Evolutionary conservation across 2,329 filamentous ascomycete species (phyloP).

Genomic region (Cladorrhinum sp.): DNA sequence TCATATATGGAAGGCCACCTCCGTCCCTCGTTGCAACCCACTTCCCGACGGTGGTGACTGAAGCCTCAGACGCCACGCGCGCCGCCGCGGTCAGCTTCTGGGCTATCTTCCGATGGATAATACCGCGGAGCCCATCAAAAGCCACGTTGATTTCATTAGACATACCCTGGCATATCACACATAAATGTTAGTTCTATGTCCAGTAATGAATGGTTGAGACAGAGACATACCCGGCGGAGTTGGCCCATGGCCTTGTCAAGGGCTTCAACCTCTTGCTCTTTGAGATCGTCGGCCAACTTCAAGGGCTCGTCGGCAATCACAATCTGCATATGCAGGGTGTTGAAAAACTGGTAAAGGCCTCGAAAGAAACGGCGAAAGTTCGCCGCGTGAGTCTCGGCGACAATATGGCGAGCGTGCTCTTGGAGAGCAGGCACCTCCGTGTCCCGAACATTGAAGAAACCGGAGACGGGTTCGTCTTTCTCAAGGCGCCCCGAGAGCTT

Average conservation of each 20-base stretch:
- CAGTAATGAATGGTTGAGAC: not conserved
- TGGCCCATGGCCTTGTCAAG: not conserved
- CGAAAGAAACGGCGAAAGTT: constrained; percentile 49
- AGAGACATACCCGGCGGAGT: constrained; percentile 12
- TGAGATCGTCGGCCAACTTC: constrained; percentile 12
- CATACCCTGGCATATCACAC: too few relatives aligned
- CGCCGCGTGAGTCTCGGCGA: constrained; percentile 34
- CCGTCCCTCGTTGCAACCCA: constrained; percentile 10
- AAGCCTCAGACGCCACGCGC: not conserved
- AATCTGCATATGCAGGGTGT: constrained; percentile 40
- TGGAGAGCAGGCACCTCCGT: constrained; percentile 59
- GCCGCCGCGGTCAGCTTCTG: constrained; percentile 1
- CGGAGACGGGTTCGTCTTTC: constrained; percentile 47
- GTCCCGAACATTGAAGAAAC: constrained; percentile 41
- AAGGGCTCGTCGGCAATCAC: constrained; percentile 8
- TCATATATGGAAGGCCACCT: constrained; percentile 23
- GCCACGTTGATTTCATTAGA: too few relatives aligned
- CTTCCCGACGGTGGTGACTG: constrained; percentile 34
- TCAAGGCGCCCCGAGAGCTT: constrained; percentile 51
- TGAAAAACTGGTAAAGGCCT: constrained; percentile 47
- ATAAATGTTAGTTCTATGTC: too few relatives aligned
- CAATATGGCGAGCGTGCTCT: constrained; percentile 54
- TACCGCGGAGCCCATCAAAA: not conserved
- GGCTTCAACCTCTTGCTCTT: constrained; percentile 10
- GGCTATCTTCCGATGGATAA: not conserved